Base-by-base conservation (phyloP, 2,329 filamentous ascomycete species). In the Allantophomopsis lycopodina region DNA sequence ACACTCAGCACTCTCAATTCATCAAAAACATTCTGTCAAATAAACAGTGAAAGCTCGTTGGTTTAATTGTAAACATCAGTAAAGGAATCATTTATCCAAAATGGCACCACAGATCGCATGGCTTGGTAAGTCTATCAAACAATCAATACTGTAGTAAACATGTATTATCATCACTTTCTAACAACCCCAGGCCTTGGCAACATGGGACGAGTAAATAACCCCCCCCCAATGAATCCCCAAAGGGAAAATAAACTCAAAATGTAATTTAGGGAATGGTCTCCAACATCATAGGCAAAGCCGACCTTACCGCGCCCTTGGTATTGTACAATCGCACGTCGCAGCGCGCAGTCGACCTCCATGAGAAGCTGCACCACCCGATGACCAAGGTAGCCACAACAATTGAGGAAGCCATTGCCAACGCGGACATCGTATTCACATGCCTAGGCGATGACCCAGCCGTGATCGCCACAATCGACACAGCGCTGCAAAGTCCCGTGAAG, bases 361-460 rank as follows among this genome's bases (percentile, higher is more conserved):
- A 69, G 17, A 68, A 64, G 2, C 68, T 91, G 0, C 68, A 69
- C 12, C 49, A 63, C 2, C 73, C 68, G 44, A 83, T 79, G 58
- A 73, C 76, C 7, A 71, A 71, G 47, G 75, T 83, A 13, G 73
- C 74, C 11, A 62, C 71, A 17, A 73, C 71, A 4, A 65, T 94
- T 45, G 55, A 65, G n/a, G 76, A 79, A 17, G 81, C 76, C 31
- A 74, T 85, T 17, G 61, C 71, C 28, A 65, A 67, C 40, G 74
- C 85, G 20, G 81, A 89, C 55, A 73, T 94, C 43, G 79, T 94
- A 56, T 88, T 94, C 63, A 76, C 76, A 44, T 93, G 84, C 54
- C 68, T 94, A 3, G 75, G 80, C 47, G 81, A 91, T 54, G 87
- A 94, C 55, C 64, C 71, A 2, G 82, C 83, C 5, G 75, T 93